Conservation (phyloP, 331 rosid species). For the Quercus phellos region DNA sequence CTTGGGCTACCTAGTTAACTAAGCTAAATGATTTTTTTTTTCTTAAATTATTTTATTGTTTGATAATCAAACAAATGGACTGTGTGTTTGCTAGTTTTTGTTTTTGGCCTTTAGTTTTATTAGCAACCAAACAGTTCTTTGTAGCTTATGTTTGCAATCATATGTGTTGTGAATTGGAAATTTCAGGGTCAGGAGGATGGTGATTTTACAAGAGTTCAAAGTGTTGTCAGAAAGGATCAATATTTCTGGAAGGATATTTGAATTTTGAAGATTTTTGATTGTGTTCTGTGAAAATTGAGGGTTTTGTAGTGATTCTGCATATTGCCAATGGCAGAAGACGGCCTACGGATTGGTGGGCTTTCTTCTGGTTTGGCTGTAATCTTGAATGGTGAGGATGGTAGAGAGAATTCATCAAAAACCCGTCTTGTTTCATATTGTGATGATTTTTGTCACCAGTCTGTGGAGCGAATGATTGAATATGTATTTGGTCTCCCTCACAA, state of each 20-base stretch:
- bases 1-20: not conserved
- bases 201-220: constrained; percentile 4
- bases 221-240: constrained; percentile 24
- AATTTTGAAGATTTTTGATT: constrained; percentile 27
- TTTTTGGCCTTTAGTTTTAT: not conserved
- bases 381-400: constrained; percentile 55
- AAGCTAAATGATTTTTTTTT: not conserved
- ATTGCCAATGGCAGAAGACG: constrained; percentile 64
- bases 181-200: constrained; percentile 24
- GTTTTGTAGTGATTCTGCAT: constrained; percentile 21
- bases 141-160: not conserved
- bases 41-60: too few species aligned
- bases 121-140: not conserved
- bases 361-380: constrained; percentile 92
- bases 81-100: constrained; percentile 9
- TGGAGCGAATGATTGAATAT: constrained; percentile 80
- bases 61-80: not conserved
- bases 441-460: constrained; percentile 67
- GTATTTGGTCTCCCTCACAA: constrained; percentile 81
- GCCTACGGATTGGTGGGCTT: constrained; percentile 73
- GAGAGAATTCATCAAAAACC: constrained; percentile 49
- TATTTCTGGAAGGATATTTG: constrained; percentile 23
- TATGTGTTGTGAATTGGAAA: not conserved
- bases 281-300: constrained; percentile 30
- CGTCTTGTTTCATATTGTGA: constrained; percentile 73